Base-by-base conservation (phyloP, 2,329 filamentous ascomycete genomes). In the Diaporthe eres region DNA sequence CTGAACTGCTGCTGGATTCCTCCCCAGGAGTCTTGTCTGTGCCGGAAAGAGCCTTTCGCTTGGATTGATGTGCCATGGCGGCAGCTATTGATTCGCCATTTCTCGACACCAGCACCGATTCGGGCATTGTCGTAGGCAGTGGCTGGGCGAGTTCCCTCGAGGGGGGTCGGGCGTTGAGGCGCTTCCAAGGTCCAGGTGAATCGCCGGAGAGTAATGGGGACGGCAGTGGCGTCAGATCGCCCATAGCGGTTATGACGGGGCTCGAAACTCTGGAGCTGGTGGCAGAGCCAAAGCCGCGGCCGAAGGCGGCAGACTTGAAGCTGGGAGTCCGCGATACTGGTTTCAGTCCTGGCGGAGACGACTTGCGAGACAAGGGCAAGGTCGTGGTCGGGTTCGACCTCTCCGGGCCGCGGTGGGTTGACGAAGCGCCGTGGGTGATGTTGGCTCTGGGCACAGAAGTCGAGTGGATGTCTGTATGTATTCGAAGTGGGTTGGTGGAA, bases 221-320 rank as follows among this genome's bases (percentile, higher is more conserved):
- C 3, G 94, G 94, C 47, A 97, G 85, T 74, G 94, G 94, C 4
- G 94, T 96, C 77, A 97, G 86, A 82, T 95, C 93, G 77, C 92
- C 92, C 91, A 95, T 93, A 61, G 94, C 93, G 76, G 92, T 90
- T 73, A 95, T 90, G 78, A 94, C 90, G 4, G 94, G 94, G 74
- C 94, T 95, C 9, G 93, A 90, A n/a, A 93, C 88, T 42, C 89
- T 86, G 4, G 93, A 95, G 80, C 90, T 93, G 17, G 93, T 88
- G 2, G 91, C 87, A 51, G 90, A 92, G 57, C 88, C 86, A 47
- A 91, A 85, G 76, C 86, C 86, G 80, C 85, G 87, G 60, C 86
- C 83, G 25, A 91, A 83, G 63, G 88, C 86, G n/a, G 79, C 75
- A 60, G 89, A 87, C 80, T 92, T 92, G 76, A 92, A 82, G 80